Evolutionary conservation across 179 eudicot species (phyloP), one percentile per base, ranked within the genome.

Genomic region (Spergularia azorica): DNA sequence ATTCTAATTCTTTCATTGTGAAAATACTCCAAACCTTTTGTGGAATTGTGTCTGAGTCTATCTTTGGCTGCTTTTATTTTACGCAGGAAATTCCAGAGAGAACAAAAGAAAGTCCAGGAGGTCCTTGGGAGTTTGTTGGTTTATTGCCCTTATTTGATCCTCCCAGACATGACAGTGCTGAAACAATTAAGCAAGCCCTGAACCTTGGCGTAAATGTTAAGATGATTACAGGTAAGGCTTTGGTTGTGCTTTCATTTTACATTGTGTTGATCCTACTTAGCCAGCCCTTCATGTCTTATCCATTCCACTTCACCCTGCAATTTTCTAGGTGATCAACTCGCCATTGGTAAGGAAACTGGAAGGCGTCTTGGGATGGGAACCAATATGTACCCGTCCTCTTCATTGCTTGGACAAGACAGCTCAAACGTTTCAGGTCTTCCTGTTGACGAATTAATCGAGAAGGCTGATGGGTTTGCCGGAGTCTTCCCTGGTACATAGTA

Each of bases 391-490:
- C 98, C 98, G 2, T 93, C 98, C 14, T 85, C 97, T 81, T 76
- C 95, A 67, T 84, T 93, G 76, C 98, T 94, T 66, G 98, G 98
- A 62, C 83, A 88, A 69, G 84, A 92, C 83, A 93, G 90, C 77
- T 83, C 85, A 54, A 87, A 89, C 60, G 83, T 90, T 3, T 83
- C 97, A 11, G 81, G 90, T 52, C 88, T 94, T 70, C 98, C 97
- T 41, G 81, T 94, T 21, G 98, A 94, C 63, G 98, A 94, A 74
- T 80, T 94, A 71, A 94, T 94, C 79, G 98, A 93, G 90, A 92
- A 87, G 86, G 98, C 98, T 43, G 98, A 94, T 87, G 98, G 98
- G 7, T 94, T 94, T 83, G 98, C 98, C 12, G 97, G 98, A 76
- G 98, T 94, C 11, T 94, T 94, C 76, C 98, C 98, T 69, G 98